Base-by-base conservation (phyloP, 371 early-diverging fungal species). In the Rhizopus arrhizus region DNA sequence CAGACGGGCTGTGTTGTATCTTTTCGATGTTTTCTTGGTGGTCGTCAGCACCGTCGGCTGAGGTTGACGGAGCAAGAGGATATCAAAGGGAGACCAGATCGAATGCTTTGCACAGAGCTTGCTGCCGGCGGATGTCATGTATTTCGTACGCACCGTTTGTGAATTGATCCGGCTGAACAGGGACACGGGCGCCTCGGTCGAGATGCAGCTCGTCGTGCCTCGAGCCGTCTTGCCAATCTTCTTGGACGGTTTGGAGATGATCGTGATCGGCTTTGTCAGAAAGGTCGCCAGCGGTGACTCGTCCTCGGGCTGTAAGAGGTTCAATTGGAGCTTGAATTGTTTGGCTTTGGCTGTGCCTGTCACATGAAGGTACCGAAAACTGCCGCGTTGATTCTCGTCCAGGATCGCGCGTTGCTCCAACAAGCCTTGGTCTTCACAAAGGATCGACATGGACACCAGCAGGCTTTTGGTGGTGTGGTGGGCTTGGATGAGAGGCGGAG, bases 161-260 rank as follows among this genome's bases (percentile, higher is more conserved):
- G 93, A 92, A 69, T 90, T 89, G 76, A 92, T 90, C n/a, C 92
- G 89, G 67, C 90, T 92, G 68, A 89, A 86, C 29, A 92, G 75
- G 16, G 90, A 85, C 10, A 92, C 85, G 5, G 74, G 75, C 43
- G 88, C 78, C 22, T 90, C 89, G 35, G 82, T 79, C 32, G 85
- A 78, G 53, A 93, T 87, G 69, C 92, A 90, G 5, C 87, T 83
- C 3, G 89, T 86, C 12, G 85, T 81, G 66, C 88, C 90, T 61
- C 90, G 86, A 4, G 48, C 16, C 7, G 91, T 87, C 70, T 91
- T 91, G 54, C 88, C 84, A 0, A 89, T 89, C 78, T 94, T 94
- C 69, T 92, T 93, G 49, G 89, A 88, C 9, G 94, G 94, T 70
- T 94, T 94, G 54, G 93, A 93, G 38, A 94, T 91, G 66, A 94